A percentile compares a stretch with the other conserved stretches of the same genome.
Conservation (phyloP, 2,329 filamentous ascomycete species). For the Chaetomiaceae sp. region DNA sequence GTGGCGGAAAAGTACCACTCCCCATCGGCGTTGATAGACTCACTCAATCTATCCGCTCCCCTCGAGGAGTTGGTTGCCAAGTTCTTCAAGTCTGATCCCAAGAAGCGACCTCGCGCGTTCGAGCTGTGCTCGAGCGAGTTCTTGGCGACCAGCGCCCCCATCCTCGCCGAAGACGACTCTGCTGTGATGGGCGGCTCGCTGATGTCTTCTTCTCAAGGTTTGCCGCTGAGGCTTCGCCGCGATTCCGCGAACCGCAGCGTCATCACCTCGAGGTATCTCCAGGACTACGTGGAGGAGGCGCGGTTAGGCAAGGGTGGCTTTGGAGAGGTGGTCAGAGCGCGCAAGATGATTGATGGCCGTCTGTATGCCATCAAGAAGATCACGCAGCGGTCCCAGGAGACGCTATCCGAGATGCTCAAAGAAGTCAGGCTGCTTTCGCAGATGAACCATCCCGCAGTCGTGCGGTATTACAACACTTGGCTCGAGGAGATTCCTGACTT, state of each 20-base stretch:
- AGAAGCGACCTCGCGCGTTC: slow-evolving; percentile 81
- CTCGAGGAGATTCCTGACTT: slow-evolving; percentile 65
- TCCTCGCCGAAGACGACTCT: slow-evolving; percentile 46
- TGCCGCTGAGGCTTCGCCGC: slow-evolving; percentile 50
- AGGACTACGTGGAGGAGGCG: slow-evolving; percentile 88
- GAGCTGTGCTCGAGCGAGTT: slow-evolving; percentile 63
- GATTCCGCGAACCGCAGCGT: slow-evolving; percentile 56
- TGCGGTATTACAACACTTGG: slow-evolving; percentile 95
- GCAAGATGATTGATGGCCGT: slow-evolving; percentile 88
- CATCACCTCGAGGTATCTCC: slow-evolving; percentile 69
- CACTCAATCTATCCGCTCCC: slow-evolving; percentile 66
- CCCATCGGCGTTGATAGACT: slow-evolving; percentile 67
- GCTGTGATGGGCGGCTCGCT: slow-evolving; percentile 41
- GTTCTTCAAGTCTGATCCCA: slow-evolving; percentile 80
- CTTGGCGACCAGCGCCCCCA: slow-evolving; percentile 59
- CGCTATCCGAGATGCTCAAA: slow-evolving; percentile 75
- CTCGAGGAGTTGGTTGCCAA: slow-evolving; percentile 76
- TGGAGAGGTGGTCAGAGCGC: slow-evolving; percentile 91
- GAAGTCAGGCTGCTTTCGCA: slow-evolving; percentile 88
- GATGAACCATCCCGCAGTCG: slow-evolving; percentile 79
- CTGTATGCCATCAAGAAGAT: slow-evolving; percentile 98
- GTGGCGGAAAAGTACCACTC: slow-evolving; percentile 73
- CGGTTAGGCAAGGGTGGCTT: slow-evolving; percentile 90
- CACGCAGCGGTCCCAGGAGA: slow-evolving; percentile 71
- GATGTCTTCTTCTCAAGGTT: slow-evolving; percentile 38